A percentile compares a stretch with the other conserved stretches of the same genome.
Evolutionary conservation across 257 asterid genomes (phyloP).

Genomic region (Salvia hispanica): DNA sequence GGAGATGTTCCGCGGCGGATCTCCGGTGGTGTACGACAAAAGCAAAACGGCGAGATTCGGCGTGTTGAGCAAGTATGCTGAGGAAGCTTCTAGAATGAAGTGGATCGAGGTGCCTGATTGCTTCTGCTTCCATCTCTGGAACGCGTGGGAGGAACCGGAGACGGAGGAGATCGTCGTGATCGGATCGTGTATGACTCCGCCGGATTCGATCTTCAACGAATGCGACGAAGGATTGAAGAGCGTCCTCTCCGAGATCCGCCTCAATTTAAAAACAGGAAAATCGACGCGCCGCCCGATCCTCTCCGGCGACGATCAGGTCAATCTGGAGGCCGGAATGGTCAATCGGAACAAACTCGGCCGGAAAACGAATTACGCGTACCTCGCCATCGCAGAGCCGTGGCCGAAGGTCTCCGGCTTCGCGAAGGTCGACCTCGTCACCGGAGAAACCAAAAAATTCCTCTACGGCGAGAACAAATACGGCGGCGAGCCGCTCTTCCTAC

Average conservation of each 20-base stretch:
- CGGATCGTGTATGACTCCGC: constrained; percentile 96
- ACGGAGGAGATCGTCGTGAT: constrained; percentile 71
- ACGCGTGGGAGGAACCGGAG: constrained; percentile 92
- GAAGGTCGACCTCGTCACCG: constrained; percentile 70
- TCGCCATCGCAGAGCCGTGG: constrained; percentile 97
- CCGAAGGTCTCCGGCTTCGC: constrained; percentile 94
- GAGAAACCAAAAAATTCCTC: constrained; percentile 60
- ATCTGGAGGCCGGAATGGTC: constrained; percentile 91
- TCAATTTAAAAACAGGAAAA: constrained; percentile 67
- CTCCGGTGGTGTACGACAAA: constrained; percentile 79
- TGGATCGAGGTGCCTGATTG: constrained; percentile 89
- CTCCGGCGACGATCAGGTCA: constrained; percentile 59
- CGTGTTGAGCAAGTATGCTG: constrained; percentile 52
- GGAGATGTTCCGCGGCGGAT: constrained; percentile 84
- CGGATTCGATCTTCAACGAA: constrained; percentile 90
- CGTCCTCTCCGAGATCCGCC: constrained; percentile 77
- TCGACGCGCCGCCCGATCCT: constrained; percentile 58
- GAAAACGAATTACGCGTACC: constrained; percentile 63
- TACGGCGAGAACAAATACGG: constrained; percentile 78
- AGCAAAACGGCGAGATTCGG: constrained; percentile 66
- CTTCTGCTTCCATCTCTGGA: constrained; percentile 92
- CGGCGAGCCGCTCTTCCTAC: constrained; percentile 86
- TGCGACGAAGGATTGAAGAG: constrained; percentile 72
- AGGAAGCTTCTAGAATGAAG: constrained; percentile 49
- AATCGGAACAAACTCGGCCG: constrained; percentile 77